These are phyloP conservation scores for Apophysomyces variabilis DNA, from an alignment of 371 early-diverging fungal species.

Conservation along the genomic window DNA sequence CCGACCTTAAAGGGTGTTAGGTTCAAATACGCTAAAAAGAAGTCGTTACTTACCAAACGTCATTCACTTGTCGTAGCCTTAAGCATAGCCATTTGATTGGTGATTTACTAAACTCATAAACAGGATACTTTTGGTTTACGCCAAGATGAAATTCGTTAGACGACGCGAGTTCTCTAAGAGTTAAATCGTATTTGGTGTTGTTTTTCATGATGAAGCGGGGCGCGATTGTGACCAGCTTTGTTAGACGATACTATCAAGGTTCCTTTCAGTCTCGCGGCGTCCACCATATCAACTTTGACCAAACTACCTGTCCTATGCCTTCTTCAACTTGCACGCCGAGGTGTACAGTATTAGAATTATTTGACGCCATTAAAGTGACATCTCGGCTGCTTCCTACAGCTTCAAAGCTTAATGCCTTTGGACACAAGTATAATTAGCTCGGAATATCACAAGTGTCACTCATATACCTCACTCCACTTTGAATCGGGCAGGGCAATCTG, in stretches of 20 bases:
- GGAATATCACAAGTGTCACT: constrained; percentile 3
- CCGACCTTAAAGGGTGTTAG: constrained; percentile 54
- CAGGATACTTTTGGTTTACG: constrained; percentile 51
- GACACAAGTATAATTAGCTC: not conserved
- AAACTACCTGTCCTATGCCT: constrained; percentile 55
- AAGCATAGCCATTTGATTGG: constrained; percentile 58
- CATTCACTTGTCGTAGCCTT: constrained; percentile 42
- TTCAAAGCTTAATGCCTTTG: constrained; percentile 81
- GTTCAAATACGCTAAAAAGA: not conserved
- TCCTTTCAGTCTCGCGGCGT: not conserved
- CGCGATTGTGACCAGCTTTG: constrained; percentile 78
- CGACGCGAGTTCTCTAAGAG: constrained; percentile 58
- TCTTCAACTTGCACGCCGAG: constrained; percentile 77
- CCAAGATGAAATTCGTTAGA: constrained; percentile 29
- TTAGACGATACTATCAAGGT: constrained; percentile 49
- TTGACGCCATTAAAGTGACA: constrained; percentile 51
- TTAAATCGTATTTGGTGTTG: constrained; percentile 59
- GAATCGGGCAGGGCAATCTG: constrained; percentile 66
- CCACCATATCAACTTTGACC: not conserved
- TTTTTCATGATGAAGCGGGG: constrained; percentile 90
- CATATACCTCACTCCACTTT: constrained; percentile 70
- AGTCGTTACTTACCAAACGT: constrained; percentile 53
- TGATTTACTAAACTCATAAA: constrained; percentile 55
- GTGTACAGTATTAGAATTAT: constrained; percentile 48
- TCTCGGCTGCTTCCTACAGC: constrained; percentile 79